Evolutionary conservation across 139 green algal genomes (phyloP).

Genomic region (Gonium pectorale): DNA sequence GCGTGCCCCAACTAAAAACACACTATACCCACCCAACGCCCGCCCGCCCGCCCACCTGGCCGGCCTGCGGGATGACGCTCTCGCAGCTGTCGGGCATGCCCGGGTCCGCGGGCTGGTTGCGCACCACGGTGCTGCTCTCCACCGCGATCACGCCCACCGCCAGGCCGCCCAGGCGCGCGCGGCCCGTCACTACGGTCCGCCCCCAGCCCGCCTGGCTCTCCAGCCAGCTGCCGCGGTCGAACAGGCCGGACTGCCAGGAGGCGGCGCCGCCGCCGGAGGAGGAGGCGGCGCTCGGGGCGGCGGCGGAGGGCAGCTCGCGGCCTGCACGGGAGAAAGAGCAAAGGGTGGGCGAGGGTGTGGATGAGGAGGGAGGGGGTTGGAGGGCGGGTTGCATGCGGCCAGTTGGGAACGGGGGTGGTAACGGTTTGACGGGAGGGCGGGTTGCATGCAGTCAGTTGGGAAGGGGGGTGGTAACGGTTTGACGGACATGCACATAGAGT

Average conservation of each 20-base stretch:
- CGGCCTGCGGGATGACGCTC: constrained; percentile 80
- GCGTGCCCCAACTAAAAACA: too few species aligned
- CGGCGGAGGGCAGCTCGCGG: neutral
- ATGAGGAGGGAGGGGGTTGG: too few species aligned
- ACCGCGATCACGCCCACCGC: constrained; percentile 95
- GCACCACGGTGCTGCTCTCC: constrained; percentile 88
- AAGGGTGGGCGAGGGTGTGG: too few species aligned
- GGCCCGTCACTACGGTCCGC: constrained; percentile 91
- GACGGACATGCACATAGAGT: constrained; percentile 12
- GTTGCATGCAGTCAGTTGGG: too few species aligned
- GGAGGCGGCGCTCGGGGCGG: neutral
- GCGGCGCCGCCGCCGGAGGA: neutral
- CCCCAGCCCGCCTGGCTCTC: constrained; percentile 93
- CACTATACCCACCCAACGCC: too few species aligned
- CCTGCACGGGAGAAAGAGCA: too few species aligned
- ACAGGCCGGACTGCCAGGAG: constrained; percentile 85
- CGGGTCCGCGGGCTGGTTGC: constrained; percentile 92
- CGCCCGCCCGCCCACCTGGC: constrained; percentile 10
- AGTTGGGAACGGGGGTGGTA: too few species aligned
- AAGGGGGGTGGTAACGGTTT: neutral
- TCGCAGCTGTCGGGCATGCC: constrained; percentile 84
- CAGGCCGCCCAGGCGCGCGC: constrained; percentile 93
- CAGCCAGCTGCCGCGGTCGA: constrained; percentile 90
- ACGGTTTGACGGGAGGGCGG: too few species aligned
- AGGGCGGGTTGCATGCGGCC: too few species aligned